Evolutionary conservation across 805 yeast genomes (phyloP), one percentile per base, ranked within the genome.

Genomic region (Yarrowia sp.): DNA sequence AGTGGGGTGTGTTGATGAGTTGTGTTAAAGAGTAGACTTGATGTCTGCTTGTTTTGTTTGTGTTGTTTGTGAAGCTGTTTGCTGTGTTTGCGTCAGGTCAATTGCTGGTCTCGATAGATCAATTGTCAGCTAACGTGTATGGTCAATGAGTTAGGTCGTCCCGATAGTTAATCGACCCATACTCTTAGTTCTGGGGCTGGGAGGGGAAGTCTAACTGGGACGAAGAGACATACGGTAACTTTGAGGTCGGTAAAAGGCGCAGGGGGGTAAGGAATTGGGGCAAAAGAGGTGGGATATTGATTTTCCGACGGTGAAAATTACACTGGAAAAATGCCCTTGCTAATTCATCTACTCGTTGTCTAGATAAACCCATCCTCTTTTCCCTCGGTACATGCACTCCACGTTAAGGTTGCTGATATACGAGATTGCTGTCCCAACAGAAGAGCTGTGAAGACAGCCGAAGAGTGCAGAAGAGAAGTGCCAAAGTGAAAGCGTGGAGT

Each of bases 341-440:
- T 36, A 8, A n/a, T 49, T 2, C 8, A 9, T 5, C 16, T 10
- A 3, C 8, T n/a, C 3, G 1, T 9, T 3, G 2, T 8, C 10
- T 36, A 52, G 42, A 52, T 52, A 36, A 15, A 35, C 41, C 5
- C 26, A 2, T 16, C n/a, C 5, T 5, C 4, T 3, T 7, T 2
- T 11, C 35, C 14, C 36, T 40, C 36, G 14, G 16, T 16, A 11
- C 42, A 36, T 53, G 59, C 45, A 19, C 32, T 26, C 32, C 43
- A n/a, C 22, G 7, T 38, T 53, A 53, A 53, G 19, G 45, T 38
- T 53, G 59, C 59, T 38, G 59, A 53, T 53, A 53, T 53, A 53
- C 59, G 59, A 53, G 59, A 53, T 53, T 53, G 58, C 58, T 53
- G 58, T 53, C 58, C 58, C 59, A 53, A 53, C 58, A 52, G 32